A percentile compares a stretch with the other conserved stretches of the same genome.
Evolutionary conservation across 2,329 filamentous ascomycete species (phyloP).

Genomic region (Laburnicola sp.): DNA sequence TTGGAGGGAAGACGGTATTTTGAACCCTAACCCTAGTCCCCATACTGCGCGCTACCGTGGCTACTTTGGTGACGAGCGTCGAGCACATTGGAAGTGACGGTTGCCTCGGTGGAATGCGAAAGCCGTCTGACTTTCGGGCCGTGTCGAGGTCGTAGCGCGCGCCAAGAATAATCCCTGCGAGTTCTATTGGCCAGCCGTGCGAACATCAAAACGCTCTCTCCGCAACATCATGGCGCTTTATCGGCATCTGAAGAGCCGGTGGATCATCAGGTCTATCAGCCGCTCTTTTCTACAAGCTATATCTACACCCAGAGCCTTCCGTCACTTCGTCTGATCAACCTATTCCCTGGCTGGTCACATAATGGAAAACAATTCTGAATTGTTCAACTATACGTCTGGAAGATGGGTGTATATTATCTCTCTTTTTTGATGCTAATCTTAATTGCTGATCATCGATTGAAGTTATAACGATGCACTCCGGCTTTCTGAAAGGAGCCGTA

Average conservation of each 20-base stretch:
- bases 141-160: no score
- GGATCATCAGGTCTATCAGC: not conserved
- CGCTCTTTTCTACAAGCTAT: not conserved
- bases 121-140: no score
- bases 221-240: slow-evolving; percentile 6
- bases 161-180: no score
- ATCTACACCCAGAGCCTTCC: slow-evolving; percentile 2
- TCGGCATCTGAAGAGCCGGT: slow-evolving; percentile 6
- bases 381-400: slow-evolving; percentile 30
- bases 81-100: no score
- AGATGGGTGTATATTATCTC: slow-evolving; percentile 22
- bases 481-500: slow-evolving; percentile 21
- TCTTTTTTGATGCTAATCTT: slow-evolving; percentile 5
- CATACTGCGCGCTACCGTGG: no score
- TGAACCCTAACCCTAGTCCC: no score
- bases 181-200: no score
- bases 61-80: no score
- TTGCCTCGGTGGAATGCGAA: no score
- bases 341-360: slow-evolving; percentile 8
- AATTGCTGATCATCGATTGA: slow-evolving; percentile 16
- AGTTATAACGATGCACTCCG: slow-evolving; percentile 27
- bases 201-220: not conserved
- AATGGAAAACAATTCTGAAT: slow-evolving; percentile 14
- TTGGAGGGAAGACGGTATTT: no score
- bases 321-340: slow-evolving; percentile 9